These are phyloP conservation scores for Trichoderma polysporum DNA, from an alignment of 2,329 filamentous ascomycete species.

Conservation along the genomic window DNA sequence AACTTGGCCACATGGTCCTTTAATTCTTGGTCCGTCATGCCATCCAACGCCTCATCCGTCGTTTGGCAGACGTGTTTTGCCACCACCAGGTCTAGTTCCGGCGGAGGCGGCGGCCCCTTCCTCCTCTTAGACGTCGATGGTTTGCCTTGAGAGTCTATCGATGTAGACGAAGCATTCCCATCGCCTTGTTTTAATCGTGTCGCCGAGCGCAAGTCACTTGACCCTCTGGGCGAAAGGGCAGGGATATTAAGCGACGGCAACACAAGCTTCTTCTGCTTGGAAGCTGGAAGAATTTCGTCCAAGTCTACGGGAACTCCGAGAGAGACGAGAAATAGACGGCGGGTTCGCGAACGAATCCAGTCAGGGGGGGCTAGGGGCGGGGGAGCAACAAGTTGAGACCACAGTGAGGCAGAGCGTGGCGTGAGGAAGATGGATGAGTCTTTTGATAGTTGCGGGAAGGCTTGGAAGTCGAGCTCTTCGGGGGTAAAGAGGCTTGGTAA, in stretches of 20 bases:
- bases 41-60: constrained; percentile 77
- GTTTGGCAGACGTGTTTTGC: constrained; percentile 78
- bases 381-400: constrained; percentile 93
- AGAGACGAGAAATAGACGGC: constrained; percentile 91
- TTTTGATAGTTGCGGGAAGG: constrained; percentile 51
- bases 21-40: constrained; percentile 77
- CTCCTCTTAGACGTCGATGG: constrained; percentile 45
- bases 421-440: constrained; percentile 73
- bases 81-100: constrained; percentile 74
- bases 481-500: constrained; percentile 65
- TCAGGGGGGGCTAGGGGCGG: constrained; percentile 93
- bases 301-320: constrained; percentile 94
- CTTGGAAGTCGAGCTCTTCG: constrained; percentile 52
- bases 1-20: constrained; percentile 68
- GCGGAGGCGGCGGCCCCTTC: constrained; percentile 64
- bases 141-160: constrained; percentile 59
- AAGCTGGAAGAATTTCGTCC: constrained; percentile 94
- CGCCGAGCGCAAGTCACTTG: constrained; percentile 52
- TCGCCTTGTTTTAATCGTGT: constrained; percentile 49
- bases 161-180: constrained; percentile 56
- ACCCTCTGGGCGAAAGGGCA: constrained; percentile 54
- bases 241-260: constrained; percentile 82
- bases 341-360: constrained; percentile 95
- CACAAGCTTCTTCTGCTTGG: constrained; percentile 96
- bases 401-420: constrained; percentile 83